Evolutionary conservation across 371 early-diverging fungal genomes (phyloP).

Genomic region (Rhizopus stolonifer): DNA sequence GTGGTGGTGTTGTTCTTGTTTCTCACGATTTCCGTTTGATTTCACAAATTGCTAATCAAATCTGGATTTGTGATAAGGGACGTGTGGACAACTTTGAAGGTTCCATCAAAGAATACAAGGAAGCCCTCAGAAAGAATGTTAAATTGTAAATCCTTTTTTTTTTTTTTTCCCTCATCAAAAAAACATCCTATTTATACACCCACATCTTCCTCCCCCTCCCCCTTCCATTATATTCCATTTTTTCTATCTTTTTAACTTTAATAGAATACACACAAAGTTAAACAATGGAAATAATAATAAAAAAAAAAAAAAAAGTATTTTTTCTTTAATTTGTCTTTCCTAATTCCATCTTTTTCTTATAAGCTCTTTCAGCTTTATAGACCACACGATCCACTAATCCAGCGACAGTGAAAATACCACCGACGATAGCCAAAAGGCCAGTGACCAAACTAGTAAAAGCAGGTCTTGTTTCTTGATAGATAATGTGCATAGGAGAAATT

Average conservation of each 20-base stretch:
- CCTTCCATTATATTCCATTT: not conserved
- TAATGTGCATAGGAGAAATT: conserved; percentile 95
- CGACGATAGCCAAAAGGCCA: conserved; percentile 90
- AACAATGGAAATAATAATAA: not conserved
- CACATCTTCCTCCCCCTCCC: too few species aligned
- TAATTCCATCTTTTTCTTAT: conserved; percentile 80
- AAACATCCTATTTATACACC: not conserved
- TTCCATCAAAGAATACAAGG: conserved; percentile 89
- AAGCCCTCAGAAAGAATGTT: conserved; percentile 75
- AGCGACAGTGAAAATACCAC: conserved; percentile 95
- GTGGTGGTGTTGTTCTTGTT: conserved; percentile 98
- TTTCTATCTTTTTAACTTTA: too few species aligned
- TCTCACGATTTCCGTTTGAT: conserved; percentile 99
- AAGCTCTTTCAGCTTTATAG: conserved; percentile 82
- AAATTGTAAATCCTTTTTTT: conserved; percentile 47
- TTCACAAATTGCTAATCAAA: conserved; percentile 92
- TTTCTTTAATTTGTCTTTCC: conserved; percentile 67
- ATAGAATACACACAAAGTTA: too few species aligned
- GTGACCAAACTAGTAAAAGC: conserved; percentile 89
- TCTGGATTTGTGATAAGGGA: conserved; percentile 94
- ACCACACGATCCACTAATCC: conserved; percentile 87
- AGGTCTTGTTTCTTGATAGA: conserved; percentile 77
- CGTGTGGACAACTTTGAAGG: conserved; percentile 76
- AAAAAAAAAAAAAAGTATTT: conserved; percentile 1
- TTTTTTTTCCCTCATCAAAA: not conserved